Evolutionary conservation across 2,329 filamentous ascomycete species (phyloP), one percentile per base, ranked within the genome.

Genomic region (Periconia sp.): DNA sequence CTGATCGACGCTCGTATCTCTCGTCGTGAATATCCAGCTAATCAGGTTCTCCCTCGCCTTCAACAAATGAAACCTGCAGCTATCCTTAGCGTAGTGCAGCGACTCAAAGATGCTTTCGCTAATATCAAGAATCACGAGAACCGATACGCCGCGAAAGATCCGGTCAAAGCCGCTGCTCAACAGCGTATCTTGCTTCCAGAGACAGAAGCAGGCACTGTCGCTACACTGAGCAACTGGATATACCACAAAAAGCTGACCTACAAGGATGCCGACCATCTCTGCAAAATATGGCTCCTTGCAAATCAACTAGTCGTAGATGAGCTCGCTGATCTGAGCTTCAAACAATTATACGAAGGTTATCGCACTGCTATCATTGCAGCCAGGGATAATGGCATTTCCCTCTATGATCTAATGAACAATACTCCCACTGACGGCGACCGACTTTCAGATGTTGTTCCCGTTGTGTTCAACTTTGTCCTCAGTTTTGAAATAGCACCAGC

Each of bases 391-490:
- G 33, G 10, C 5, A 37, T 37, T 11, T 3, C 5, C 11, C 33
- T 37, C 2, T n/a, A 31, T 6, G 58, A 59, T 5, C 27, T 50
- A 0, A 8, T 30, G 5, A 15, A 53, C 1, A 57, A 60, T 9
- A 2, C 54, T 1, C 19, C 41, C 10, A 35, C 2, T 9, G n/a
- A 20, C 5, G 37, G 11, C 10, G 35, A 50, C 20, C 37, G 30
- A 17, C 33, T 49, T 15, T 20, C 33, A 8, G 41, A 60, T 9
- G 42, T 57, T 1, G 50, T 66, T 0, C 19, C 37, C 1, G 53
- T 56, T 2, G 50, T 68, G 1, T 66, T 71, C 55, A 27, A 49
- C 0, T 58, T 59, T 19, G 62, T 65, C 0, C 50, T 67, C n/a
- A 47, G 50, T 2, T 47, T 61, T 8, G n/a, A 56, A 0, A 47